Percentiles rank a stretch among this genome's conserved stretches.
Conservation (phyloP, 1,284 basidiomycete genomes). For the Retiboletus flavoniger region DNA sequence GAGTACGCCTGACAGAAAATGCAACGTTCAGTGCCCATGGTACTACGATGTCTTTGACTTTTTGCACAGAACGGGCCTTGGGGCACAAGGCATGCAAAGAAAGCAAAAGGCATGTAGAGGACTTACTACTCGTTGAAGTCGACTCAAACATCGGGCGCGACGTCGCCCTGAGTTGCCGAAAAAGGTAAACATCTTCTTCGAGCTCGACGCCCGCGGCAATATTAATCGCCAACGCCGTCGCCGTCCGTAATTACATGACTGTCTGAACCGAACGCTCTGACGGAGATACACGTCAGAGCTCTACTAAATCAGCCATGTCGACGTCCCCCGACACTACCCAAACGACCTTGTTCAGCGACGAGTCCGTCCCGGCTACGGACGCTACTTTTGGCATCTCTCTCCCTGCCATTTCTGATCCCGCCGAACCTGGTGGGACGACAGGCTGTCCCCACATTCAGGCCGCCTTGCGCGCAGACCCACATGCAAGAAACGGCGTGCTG, state of each 20-base stretch:
- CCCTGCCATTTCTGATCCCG: conserved; percentile 10
- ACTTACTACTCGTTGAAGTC: too few relatives aligned
- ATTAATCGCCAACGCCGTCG: neutral
- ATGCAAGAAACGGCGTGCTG: conserved; percentile 27
- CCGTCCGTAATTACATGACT: neutral
- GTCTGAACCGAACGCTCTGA: neutral
- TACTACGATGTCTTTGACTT: neutral
- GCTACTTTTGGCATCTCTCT: conserved; percentile 7
- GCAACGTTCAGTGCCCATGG: conserved; percentile 5
- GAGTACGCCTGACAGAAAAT: conserved; percentile 27
- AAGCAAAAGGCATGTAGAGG: conserved; percentile 3
- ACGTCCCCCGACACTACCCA: conserved; percentile 32
- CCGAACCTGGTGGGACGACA: conserved; percentile 11
- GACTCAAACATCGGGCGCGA: too few relatives aligned
- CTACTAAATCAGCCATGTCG: conserved; percentile 18
- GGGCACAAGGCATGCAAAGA: conserved; percentile 9
- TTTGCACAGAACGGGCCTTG: neutral
- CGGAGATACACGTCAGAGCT: neutral
- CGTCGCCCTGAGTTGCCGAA: conserved; percentile 1
- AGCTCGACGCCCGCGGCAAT: neutral
- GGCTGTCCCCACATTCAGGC: conserved; percentile 25
- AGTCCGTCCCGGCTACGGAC: conserved; percentile 15
- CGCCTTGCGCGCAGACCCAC: conserved; percentile 29
- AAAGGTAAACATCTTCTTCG: conserved; percentile 2
- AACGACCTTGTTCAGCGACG: conserved; percentile 33